Evolutionary conservation across 148 eudicot species (phyloP), one percentile per base, ranked within the genome.

Genomic region (Amaranthus palmeri): DNA sequence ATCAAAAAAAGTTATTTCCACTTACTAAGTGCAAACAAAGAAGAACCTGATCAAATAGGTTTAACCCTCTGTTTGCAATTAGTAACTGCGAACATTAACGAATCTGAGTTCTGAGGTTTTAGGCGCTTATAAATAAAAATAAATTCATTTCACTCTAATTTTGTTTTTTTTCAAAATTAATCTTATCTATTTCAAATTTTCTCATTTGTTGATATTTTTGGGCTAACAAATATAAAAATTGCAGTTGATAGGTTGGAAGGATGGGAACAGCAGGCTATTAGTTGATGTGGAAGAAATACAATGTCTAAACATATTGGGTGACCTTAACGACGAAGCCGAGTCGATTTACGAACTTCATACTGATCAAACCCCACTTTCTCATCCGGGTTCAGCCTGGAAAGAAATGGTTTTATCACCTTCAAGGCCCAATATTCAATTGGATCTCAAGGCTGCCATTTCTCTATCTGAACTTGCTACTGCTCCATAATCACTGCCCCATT

Each of bases 231-330:
- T 2, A 36, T 40, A 53, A 40, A 54, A 53, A 61, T 62, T 74
- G 86, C 87, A 93, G 98, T 78, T 93, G 77, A 88, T 93, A 77
- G 98, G 84, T 12, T 90, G 96, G 95, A 93, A 93, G 77, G 92
- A 91, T 67, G 87, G 87, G 58, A 69, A 69, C 18, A 78, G 81
- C 85, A 93, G 82, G 54, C 76, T 93, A 45, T 64, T 93, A 55
- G 83, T 90, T 13, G 96, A 90, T 14, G 85, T 80, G 4, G 85
- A 93, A 18, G 92, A 86, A 14, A 86, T 88, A 14, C 67, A 80
- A 42, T 87, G 92, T 36, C 62, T 93, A 61, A 61, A 60, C 3
- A 50, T 61, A 2, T 83, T 88, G 4, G 76, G 82, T 43, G 82
- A 60, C 42, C 72, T 91, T 73, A 88, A 93, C 15, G 91, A 90